phyloP scores from a whole-genome alignment of 169 alveolate genomes.

The Plasmodium reichenowi region DNA sequence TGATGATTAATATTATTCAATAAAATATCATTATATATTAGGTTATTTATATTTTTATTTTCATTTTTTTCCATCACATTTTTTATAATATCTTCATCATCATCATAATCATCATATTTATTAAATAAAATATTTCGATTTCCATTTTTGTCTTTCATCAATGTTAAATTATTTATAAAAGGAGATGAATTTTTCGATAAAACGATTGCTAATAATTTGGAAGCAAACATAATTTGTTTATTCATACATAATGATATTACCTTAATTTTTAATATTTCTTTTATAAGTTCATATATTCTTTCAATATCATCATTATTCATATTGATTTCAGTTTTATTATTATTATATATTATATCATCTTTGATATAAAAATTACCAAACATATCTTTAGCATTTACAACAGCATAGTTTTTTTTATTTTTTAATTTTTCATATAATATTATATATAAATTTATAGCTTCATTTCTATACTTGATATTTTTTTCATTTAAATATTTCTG shows the following conservation, averaged over 20 bases:
- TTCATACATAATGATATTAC: conserved; percentile 45
- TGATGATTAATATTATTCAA: not conserved
- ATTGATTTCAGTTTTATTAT: not conserved
- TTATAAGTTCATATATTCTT: conserved; percentile 28
- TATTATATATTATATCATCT: conserved; percentile 10
- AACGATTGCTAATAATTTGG: conserved; percentile 56
- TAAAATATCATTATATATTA: not conserved
- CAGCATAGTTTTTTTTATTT: conserved; percentile 24
- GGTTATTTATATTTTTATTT: not conserved
- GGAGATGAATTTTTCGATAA: conserved; percentile 61
- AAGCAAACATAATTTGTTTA: conserved; percentile 52
- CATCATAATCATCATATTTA: not conserved
- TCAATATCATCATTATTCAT: conserved; percentile 21
- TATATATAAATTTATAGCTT: conserved; percentile 57
- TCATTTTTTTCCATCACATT: not conserved
- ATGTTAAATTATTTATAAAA: conserved; percentile 40
- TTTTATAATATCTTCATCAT: not conserved
- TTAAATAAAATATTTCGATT: conserved; percentile 1
- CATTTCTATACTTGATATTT: conserved; percentile 50
- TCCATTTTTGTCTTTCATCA: not conserved
- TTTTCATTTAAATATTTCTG: conserved; percentile 57
- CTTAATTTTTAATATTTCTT: conserved; percentile 57
- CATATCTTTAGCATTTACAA: conserved; percentile 64
- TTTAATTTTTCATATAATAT: conserved; percentile 34
- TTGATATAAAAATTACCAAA: conserved; percentile 68